Percentiles rank a stretch among this genome's conserved stretches.
Evolutionary conservation across 345 rosid genomes (phyloP).

Genomic region (Balakata baccata): DNA sequence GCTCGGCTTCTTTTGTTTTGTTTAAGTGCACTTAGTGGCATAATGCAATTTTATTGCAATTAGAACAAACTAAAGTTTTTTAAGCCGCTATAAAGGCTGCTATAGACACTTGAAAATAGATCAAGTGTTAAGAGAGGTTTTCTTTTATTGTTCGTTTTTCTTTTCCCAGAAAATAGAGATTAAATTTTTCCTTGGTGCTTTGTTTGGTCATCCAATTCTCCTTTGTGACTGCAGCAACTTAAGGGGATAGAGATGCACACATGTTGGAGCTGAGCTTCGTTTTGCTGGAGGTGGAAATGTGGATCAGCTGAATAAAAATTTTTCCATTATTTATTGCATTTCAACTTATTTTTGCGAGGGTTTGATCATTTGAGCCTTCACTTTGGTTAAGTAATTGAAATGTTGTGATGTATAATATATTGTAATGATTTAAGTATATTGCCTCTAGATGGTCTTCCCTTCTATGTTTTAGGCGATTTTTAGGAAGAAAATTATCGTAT

Average conservation of each 20-base stretch:
- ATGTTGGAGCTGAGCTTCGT: background rate
- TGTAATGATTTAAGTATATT: too few relatives aligned
- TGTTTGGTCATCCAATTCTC: background rate
- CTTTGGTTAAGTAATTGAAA: background rate
- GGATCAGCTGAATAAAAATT: background rate
- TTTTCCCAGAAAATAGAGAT: background rate
- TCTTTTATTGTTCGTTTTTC: too few relatives aligned
- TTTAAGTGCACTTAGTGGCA: background rate
- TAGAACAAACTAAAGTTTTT: background rate
- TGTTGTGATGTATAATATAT: background rate
- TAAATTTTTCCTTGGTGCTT: background rate
- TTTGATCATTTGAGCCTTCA: background rate
- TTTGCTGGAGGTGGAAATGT: background rate
- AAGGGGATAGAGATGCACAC: background rate
- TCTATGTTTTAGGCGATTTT: too few relatives aligned
- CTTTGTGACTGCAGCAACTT: slow-evolving; percentile 1
- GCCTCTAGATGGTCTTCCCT: too few relatives aligned
- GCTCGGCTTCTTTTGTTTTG: background rate
- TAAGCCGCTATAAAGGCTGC: background rate
- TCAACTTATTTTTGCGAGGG: background rate
- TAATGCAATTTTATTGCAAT: background rate
- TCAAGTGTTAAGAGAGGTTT: too few relatives aligned
- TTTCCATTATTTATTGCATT: background rate
- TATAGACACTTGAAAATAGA: background rate
- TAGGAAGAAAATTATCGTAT: too few relatives aligned